Evolutionary conservation across 495 filamentous ascomycete genomes (phyloP), one percentile per base, ranked within the genome.

Genomic region (Penicillium canescens): DNA sequence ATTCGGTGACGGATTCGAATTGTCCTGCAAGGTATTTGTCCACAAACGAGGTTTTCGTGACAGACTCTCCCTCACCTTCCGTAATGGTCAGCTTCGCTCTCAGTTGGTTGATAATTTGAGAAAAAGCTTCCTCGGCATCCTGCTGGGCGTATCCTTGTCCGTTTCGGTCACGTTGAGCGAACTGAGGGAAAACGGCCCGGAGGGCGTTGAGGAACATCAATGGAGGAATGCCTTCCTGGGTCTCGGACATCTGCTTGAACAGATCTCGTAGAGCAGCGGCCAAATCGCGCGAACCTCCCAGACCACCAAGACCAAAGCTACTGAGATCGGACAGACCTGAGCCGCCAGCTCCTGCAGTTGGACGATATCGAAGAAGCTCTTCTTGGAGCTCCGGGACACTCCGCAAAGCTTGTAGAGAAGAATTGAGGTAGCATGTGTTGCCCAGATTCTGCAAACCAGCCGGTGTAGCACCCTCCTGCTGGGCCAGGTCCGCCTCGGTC

Each of bases 361-460:
- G 67, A 31, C 78, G 79, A 70, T 97, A 96, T 55, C 78, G 81
- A 34, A 69, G 62, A 14, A 98, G 80, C 65, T 92, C 86, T 34
- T 89, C 78, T 61, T 96, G 91, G 23, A 98, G 80, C 71, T 98
- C 94, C 0, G 95, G 95, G 47, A 98, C 89, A 54, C 89, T 81
- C 50, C 90, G 84, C 51, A 98, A 75, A 4, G 90, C 84, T 70
- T 98, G 94, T 18, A 98, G 80, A 0, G 94, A 97, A 20, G 95
- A 92, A 77, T 98, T 98, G 65, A 98, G 84, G 67, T 98, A 98
- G 77, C 94, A 98, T 2, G 94, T 98, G 66, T 98, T 98, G 21
- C 94, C 94, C 54, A 96, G 76, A 61, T 98, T 98, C 66, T 91
- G 83, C 55, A 98, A 69, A 28, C 94, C 94, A 51, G 94, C 90